Evolutionary conservation across 345 rosid genomes (phyloP).

Genomic region (Syzygium jambos): DNA sequence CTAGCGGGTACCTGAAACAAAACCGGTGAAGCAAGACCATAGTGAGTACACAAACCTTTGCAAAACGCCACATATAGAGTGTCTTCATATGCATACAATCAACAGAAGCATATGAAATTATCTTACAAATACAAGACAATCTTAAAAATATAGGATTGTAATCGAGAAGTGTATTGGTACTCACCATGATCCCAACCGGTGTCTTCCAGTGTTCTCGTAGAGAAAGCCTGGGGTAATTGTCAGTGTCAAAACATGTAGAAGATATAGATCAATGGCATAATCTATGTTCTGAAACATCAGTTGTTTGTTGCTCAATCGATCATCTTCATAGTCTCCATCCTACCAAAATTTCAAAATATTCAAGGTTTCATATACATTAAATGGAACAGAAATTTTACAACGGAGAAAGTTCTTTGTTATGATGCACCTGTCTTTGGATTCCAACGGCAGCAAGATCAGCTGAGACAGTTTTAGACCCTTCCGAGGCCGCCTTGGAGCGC

Average conservation of each 20-base stretch:
- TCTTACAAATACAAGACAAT: too few species aligned
- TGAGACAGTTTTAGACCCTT: slow-evolving; percentile 7
- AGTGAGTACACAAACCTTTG: too few species aligned
- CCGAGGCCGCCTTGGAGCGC: not conserved
- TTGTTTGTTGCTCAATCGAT: slow-evolving; percentile 44
- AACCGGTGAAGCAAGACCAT: not conserved
- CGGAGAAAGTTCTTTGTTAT: too few species aligned
- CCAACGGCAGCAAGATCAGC: slow-evolving; percentile 9
- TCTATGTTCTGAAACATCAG: slow-evolving; percentile 52
- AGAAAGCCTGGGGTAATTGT: too few species aligned
- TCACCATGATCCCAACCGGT: slow-evolving; percentile 10
- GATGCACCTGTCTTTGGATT: not conserved
- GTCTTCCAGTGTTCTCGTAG: slow-evolving; percentile 68
- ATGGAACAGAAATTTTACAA: not conserved
- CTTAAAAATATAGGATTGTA: not conserved
- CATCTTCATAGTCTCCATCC: not conserved
- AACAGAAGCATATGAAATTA: too few species aligned
- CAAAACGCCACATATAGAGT: too few species aligned
- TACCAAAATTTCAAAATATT: not conserved
- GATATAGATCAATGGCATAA: slow-evolving; percentile 43
- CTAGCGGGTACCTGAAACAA: slow-evolving; percentile 52
- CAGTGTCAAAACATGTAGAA: slow-evolving; percentile 54
- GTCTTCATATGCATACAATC: too few species aligned
- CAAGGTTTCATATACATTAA: not conserved
- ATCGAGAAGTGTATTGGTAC: not conserved